Conservation (phyloP, 352 stramenopile species). For the Phytophthora europaea region DNA sequence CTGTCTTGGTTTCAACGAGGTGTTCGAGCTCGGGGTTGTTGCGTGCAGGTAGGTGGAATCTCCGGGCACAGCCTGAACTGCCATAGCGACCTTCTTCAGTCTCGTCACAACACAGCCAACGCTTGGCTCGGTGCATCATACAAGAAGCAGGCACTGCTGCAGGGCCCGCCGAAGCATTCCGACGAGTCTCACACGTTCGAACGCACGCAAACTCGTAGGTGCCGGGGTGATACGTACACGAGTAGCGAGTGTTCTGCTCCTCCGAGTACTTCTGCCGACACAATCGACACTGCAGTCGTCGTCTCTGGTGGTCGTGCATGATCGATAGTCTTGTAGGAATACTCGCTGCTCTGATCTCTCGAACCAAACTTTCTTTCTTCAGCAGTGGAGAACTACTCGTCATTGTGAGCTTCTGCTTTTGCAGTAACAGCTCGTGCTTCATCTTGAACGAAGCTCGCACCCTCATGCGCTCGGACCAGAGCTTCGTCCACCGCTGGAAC, state of each 20-base stretch:
- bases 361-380: conserved; percentile 25
- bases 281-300: conserved; percentile 62
- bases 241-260: conserved; percentile 73
- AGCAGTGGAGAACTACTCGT: conserved; percentile 28
- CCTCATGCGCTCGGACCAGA: conserved; percentile 64
- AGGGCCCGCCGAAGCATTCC: conserved; percentile 10
- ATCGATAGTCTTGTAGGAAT: conserved; percentile 53
- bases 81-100: conserved; percentile 77
- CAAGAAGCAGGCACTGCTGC: conserved; percentile 44
- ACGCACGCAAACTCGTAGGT: conserved; percentile 75
- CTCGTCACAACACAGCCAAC: conserved; percentile 83
- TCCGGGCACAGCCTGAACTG: conserved; percentile 62
- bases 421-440: conserved; percentile 70
- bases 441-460: conserved; percentile 74
- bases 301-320: conserved; percentile 71
- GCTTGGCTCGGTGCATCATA: conserved; percentile 78
- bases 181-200: conserved; percentile 60
- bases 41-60: conserved; percentile 70
- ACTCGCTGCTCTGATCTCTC: conserved; percentile 15
- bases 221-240: conserved; percentile 73
- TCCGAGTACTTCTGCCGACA: conserved; percentile 78
- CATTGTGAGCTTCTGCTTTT: conserved; percentile 52
- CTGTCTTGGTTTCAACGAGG: conserved; percentile 55
- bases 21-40: conserved; percentile 52
- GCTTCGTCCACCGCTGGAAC: conserved; percentile 70